phyloP scores from a whole-genome alignment of 345 rosid genomes.

The Salix brachista region DNA sequence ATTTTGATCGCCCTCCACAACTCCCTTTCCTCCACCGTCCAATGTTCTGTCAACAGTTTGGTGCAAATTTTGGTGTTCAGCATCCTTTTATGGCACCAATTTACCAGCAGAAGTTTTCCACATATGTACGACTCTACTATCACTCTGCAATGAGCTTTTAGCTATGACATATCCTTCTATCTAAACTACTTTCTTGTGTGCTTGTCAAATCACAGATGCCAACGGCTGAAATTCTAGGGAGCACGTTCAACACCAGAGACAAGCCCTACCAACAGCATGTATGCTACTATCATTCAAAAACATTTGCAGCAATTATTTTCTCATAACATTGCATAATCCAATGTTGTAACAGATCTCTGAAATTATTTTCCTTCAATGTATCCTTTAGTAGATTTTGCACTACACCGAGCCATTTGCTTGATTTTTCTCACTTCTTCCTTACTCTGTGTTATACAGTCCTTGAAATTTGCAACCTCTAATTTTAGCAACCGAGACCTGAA shows the following conservation, averaged over 20 bases:
- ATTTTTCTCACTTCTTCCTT: not conserved
- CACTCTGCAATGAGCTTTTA: not conserved
- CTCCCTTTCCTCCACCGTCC: slow-evolving; percentile 23
- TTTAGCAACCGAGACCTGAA: slow-evolving; percentile 5
- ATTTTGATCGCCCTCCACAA: slow-evolving; percentile 7
- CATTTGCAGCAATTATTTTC: too few species aligned
- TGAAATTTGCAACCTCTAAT: slow-evolving; percentile 5
- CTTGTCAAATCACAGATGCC: slow-evolving; percentile 31
- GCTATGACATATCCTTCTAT: slow-evolving; percentile 4
- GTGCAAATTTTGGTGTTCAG: slow-evolving; percentile 20
- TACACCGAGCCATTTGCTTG: not conserved
- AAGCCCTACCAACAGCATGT: slow-evolving; percentile 9
- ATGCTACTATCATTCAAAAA: not conserved
- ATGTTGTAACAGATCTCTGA: not conserved
- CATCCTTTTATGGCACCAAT: slow-evolving; percentile 19
- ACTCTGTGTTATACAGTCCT: slow-evolving; percentile 10
- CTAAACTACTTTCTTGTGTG: not conserved
- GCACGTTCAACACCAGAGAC: not conserved
- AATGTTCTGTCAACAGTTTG: slow-evolving; percentile 14
- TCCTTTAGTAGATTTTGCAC: not conserved
- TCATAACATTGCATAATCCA: too few species aligned
- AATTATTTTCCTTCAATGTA: not conserved
- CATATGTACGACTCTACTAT: slow-evolving; percentile 28
- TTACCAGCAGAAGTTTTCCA: slow-evolving; percentile 20
- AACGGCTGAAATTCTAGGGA: slow-evolving; percentile 4